phyloP scores from a whole-genome alignment of 73 alveolate species.

The Paramecium biaurelia region DNA sequence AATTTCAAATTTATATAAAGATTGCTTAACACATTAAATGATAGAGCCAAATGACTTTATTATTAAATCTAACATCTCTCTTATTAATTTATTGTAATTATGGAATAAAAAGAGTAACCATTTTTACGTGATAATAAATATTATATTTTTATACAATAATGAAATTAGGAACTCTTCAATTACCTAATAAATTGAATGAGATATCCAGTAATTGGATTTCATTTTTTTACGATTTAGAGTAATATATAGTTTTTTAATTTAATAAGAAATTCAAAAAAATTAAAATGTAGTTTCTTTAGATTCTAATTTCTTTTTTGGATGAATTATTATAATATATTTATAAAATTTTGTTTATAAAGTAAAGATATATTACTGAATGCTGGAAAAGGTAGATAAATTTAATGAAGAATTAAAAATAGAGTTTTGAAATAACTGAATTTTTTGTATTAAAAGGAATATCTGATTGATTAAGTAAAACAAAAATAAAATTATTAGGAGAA shows the following conservation, averaged over 20 bases:
- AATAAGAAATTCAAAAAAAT: too few relatives aligned
- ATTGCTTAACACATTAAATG: too few relatives aligned
- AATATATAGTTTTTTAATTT: not conserved
- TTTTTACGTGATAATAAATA: too few relatives aligned
- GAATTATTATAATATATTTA: too few relatives aligned
- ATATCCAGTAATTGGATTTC: not conserved
- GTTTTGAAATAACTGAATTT: slow-evolving; percentile 15
- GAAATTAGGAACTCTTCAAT: not conserved
- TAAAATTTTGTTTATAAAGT: not conserved
- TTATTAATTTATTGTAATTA: too few relatives aligned
- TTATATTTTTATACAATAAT: too few relatives aligned
- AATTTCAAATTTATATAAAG: too few relatives aligned
- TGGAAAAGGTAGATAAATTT: not conserved
- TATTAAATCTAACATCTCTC: too few relatives aligned
- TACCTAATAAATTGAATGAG: not conserved
- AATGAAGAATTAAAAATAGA: not conserved
- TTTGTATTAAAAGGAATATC: not conserved
- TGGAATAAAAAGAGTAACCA: not conserved
- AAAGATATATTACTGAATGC: not conserved
- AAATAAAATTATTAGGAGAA: not conserved
- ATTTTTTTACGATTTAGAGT: not conserved
- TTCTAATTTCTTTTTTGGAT: not conserved
- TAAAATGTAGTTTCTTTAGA: not conserved
- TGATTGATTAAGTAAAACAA: not conserved
- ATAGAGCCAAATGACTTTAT: too few relatives aligned